A percentile compares a stretch with the other conserved stretches of the same genome.
phyloP scores from a whole-genome alignment of 495 filamentous ascomycete species.

The Haplographium delicatum region DNA sequence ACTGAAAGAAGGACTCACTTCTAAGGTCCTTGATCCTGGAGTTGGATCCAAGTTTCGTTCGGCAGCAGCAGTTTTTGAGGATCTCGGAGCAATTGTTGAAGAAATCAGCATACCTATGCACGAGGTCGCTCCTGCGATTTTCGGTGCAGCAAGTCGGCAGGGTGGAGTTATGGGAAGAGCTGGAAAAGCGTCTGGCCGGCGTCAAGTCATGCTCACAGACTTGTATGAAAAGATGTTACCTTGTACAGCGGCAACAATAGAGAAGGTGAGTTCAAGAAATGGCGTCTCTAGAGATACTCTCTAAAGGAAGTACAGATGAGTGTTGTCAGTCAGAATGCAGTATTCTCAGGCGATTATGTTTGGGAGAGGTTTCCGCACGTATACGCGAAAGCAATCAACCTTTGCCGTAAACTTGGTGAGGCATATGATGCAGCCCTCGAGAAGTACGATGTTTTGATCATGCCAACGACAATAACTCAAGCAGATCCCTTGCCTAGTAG shows the following conservation, averaged over 20 bases:
- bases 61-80: conserved; percentile 37
- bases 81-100: conserved; percentile 42
- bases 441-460: conserved; percentile 38
- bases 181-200: conserved; percentile 18
- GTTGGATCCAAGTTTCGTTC: conserved; percentile 35
- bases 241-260: conserved; percentile 8
- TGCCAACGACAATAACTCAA: conserved; percentile 39
- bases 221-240: conserved; percentile 20
- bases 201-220: conserved; percentile 23
- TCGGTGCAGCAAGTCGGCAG: conserved; percentile 33
- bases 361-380: conserved; percentile 33
- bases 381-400: conserved; percentile 38
- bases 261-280: conserved; percentile 17
- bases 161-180: conserved; percentile 17
- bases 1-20: conserved; percentile 39
- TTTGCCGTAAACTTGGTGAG: conserved; percentile 37
- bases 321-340: conserved; percentile 34
- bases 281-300: neutral
- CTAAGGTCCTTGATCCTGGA: conserved; percentile 31
- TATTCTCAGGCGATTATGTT: conserved; percentile 39
- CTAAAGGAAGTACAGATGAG: conserved; percentile 10
- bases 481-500: conserved; percentile 30
- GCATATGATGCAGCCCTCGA: conserved; percentile 35
- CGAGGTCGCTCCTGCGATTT: conserved; percentile 41
- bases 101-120: conserved; percentile 49